These are phyloP conservation scores for Pichia sp. DNA, from an alignment of 1,139 yeast genomes.

Conservation along the genomic window DNA sequence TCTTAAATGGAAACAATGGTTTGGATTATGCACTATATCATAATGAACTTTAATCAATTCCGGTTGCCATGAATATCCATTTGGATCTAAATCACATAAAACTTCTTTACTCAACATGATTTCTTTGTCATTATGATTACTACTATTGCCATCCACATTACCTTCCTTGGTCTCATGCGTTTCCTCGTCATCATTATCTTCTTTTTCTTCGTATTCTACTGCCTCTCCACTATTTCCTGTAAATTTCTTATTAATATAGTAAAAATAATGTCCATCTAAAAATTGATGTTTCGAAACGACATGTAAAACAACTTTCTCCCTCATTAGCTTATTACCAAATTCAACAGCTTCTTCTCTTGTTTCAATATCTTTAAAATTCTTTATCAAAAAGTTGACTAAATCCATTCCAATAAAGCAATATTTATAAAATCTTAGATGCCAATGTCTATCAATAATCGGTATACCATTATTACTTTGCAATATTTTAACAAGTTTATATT, in stretches of 20 bases:
- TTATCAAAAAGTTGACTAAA: slow-evolving; percentile 76
- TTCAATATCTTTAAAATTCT: slow-evolving; percentile 70
- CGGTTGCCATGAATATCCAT: slow-evolving; percentile 62
- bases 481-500: slow-evolving; percentile 53
- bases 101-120: slow-evolving; percentile 55
- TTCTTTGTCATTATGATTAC: slow-evolving; percentile 7
- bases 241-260: slow-evolving; percentile 54
- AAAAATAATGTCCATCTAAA: slow-evolving; percentile 89
- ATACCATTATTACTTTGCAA: slow-evolving; percentile 59
- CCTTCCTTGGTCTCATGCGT: background rate
- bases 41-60: slow-evolving; percentile 81
- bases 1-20: slow-evolving; percentile 86
- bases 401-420: slow-evolving; percentile 84
- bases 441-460: slow-evolving; percentile 66
- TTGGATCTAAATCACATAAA: slow-evolving; percentile 71
- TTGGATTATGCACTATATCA: slow-evolving; percentile 90
- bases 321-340: slow-evolving; percentile 74
- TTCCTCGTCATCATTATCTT: background rate
- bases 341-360: slow-evolving; percentile 76
- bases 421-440: slow-evolving; percentile 82
- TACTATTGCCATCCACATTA: background rate
- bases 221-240: background rate
- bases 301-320: slow-evolving; percentile 64
- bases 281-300: slow-evolving; percentile 80
- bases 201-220: background rate